A percentile compares a stretch with the other conserved stretches of the same genome.
phyloP scores from a whole-genome alignment of 805 yeast genomes.

The Saturnispora saitoi region DNA sequence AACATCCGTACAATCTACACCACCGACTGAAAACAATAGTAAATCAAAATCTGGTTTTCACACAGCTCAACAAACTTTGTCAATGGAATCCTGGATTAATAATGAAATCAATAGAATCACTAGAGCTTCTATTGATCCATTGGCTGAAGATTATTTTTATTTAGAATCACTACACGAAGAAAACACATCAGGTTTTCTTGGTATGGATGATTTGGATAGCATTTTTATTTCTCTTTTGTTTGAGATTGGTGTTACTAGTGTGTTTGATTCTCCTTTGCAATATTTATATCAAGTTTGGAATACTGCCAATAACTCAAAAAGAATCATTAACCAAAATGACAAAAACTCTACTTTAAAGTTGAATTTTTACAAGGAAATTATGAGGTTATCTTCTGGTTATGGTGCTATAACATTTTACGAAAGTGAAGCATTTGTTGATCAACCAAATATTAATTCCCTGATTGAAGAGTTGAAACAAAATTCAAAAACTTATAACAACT shows the following conservation, averaged over 20 bases:
- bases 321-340: constrained; percentile 36
- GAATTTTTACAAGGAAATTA: constrained; percentile 38
- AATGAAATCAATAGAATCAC: constrained; percentile 31
- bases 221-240: constrained; percentile 48
- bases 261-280: constrained; percentile 30
- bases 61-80: background rate
- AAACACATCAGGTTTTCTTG: constrained; percentile 15
- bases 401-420: constrained; percentile 62
- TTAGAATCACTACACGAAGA: constrained; percentile 23
- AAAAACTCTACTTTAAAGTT: constrained; percentile 30
- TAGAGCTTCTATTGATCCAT: constrained; percentile 26
- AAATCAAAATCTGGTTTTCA: background rate
- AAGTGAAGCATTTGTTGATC: constrained; percentile 49
- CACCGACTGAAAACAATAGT: background rate
- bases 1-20: background rate
- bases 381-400: constrained; percentile 46
- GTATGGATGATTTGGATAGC: constrained; percentile 36
- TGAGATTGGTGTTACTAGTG: constrained; percentile 39
- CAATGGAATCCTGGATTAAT: constrained; percentile 35
- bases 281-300: constrained; percentile 42
- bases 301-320: constrained; percentile 32
- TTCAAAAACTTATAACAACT: constrained; percentile 29
- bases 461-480: constrained; percentile 22
- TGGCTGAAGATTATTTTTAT: constrained; percentile 17
- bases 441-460: constrained; percentile 27